Evolutionary conservation across 169 alveolate genomes (phyloP).

Genomic region (Cystoisospora suis): DNA sequence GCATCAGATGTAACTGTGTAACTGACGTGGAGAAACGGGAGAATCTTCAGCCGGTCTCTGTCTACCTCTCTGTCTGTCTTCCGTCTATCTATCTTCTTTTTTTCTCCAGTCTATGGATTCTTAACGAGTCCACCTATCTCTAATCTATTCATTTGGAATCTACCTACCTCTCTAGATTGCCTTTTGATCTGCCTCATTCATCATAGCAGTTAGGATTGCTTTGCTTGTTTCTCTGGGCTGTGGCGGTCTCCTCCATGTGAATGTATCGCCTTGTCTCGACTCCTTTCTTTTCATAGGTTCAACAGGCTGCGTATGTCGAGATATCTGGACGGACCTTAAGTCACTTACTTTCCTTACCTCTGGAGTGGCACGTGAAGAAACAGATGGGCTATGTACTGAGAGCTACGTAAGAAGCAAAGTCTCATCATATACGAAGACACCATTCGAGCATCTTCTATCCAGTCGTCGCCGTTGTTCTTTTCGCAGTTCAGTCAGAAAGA

Average conservation of each 20-base stretch:
- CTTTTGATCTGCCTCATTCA: too few species aligned
- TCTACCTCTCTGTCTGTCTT: not conserved
- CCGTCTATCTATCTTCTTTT: not conserved
- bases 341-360: constrained; percentile 74
- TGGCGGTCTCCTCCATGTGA: too few species aligned
- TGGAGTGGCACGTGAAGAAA: constrained; percentile 79
- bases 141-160: not conserved
- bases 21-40: too few species aligned
- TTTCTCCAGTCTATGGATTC: not conserved
- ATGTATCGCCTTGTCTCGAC: too few species aligned
- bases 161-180: too few species aligned
- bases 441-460: too few species aligned
- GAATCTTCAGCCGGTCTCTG: not conserved
- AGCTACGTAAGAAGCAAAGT: constrained; percentile 55
- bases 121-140: not conserved
- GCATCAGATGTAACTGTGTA: too few species aligned
- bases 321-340: constrained; percentile 75
- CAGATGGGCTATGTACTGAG: constrained; percentile 81
- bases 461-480: too few species aligned
- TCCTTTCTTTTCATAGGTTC: constrained; percentile 43
- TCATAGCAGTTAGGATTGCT: too few species aligned
- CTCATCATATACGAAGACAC: too few species aligned
- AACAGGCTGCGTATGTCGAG: constrained; percentile 70
- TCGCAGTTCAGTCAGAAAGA: too few species aligned
- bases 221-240: too few species aligned